Evolutionary conservation across 306 rosid species (phyloP), one percentile per base, ranked within the genome.

Genomic region (Cucumis hystrix): DNA sequence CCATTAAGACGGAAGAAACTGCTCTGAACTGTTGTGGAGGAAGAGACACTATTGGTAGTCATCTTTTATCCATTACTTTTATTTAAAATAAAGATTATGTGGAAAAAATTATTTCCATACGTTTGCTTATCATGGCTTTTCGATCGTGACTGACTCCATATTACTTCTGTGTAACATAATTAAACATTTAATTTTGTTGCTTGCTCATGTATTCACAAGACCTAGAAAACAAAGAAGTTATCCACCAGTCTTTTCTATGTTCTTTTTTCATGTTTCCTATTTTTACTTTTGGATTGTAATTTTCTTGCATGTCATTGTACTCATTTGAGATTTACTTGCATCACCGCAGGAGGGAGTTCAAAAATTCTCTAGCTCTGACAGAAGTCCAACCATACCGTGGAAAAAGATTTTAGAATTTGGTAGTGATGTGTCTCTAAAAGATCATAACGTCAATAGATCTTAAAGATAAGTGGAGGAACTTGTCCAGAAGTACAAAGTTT

Each of bases 391-490:
- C 15, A 73, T 85, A 30, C 88, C 89, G 43, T 91, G 97, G 92
- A 85, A 73, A 82, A 57, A 85, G 52, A 87, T 91, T 71, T 79
- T 85, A 79, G 84, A 84, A 63, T 87, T 83, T n/a, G 97, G 95
- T 70, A 76, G 70, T 51, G 60, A 64, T 66, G 88, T 85, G 82
- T 91, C 89, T 83, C 64, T 55, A 43, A 61, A 58, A 56, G 74
- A 64, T 30, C 90, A 90, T 6, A 23, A 88, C 85, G 25, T 37
- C 91, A 33, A 40, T 17, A 59, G 91, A 88, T 82, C 82, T 91
- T 30, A 86, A 88, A 81, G 89, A 89, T 76, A 88, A 89, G 81
- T 91, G 95, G 95, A 89, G 82, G 84, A 88, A 84, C 81, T 62
- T 88, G 79, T 82, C 88, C 85, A 86, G 77, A 60, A 60, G 56